A percentile compares a stretch with the other conserved stretches of the same genome.
Conservation (phyloP, 164 flowering plant genomes). For the Sedum album region DNA sequence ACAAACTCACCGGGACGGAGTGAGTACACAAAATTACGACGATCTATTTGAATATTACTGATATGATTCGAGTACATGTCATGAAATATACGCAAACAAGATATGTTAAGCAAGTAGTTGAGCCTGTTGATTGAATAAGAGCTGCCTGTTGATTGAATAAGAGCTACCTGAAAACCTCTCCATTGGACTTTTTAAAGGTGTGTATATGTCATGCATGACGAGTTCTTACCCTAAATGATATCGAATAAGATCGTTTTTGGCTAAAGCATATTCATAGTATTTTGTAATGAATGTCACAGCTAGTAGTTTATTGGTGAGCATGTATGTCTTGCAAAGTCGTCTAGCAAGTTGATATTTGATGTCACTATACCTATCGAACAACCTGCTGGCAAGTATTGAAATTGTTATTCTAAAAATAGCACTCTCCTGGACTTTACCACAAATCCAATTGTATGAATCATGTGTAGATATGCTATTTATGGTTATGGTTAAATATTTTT, state of each 20-base stretch:
- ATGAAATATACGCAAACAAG: not conserved
- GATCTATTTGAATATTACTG: too few species aligned
- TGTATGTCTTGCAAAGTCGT: not conserved
- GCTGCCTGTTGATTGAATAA: too few species aligned
- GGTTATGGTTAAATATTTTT: too few species aligned
- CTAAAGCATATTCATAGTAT: not conserved
- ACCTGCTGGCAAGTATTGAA: slow-evolving; percentile 2
- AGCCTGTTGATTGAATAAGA: too few species aligned
- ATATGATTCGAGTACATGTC: not conserved
- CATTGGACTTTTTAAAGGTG: not conserved
- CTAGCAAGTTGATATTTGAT: not conserved
- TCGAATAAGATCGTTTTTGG: not conserved
- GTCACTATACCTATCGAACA: not conserved
- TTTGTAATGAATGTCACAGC: not conserved
- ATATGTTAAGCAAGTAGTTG: not conserved
- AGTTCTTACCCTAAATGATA: not conserved
- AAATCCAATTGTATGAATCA: too few species aligned
- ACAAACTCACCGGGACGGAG: too few species aligned
- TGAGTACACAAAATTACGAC: too few species aligned
- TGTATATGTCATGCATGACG: not conserved
- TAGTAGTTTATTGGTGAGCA: not conserved
- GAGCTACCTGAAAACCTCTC: not conserved
- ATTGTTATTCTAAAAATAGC: not conserved
- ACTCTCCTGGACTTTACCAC: not conserved
- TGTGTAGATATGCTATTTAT: too few species aligned